These are phyloP conservation scores for Puccinellia tenuiflora DNA, from an alignment of 176 grass and related monocot species.

Conservation along the genomic window DNA sequence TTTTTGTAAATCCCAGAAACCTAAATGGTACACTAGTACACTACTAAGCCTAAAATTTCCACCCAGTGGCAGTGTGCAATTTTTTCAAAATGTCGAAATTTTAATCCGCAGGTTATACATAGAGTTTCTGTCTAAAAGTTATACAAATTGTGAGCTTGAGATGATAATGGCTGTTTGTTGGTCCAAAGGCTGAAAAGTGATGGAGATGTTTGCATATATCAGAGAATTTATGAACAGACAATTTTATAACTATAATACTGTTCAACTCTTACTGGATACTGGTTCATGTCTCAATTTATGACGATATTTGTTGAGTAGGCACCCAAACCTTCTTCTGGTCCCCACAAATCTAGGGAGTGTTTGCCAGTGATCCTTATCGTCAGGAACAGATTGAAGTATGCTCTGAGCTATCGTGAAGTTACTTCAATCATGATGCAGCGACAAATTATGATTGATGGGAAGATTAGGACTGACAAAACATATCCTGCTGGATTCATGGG, in stretches of 20 bases:
- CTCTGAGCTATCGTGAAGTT: background rate
- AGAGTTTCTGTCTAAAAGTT: background rate
- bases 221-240: background rate
- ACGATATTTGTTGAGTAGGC: background rate
- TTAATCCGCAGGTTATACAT: background rate
- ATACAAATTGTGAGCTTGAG: background rate
- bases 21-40: background rate
- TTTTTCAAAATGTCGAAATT: background rate
- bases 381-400: background rate
- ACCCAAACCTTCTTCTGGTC: background rate
- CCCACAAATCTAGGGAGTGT: background rate
- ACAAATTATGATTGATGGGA: background rate
- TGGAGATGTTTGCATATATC: background rate
- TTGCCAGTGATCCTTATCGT: background rate
- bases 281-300: background rate
- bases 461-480: conserved; percentile 2
- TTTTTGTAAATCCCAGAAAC: background rate
- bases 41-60: background rate
- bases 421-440: background rate
- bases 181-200: background rate
- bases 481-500: background rate
- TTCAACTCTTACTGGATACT: background rate
- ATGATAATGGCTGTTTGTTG: background rate
- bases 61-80: background rate
- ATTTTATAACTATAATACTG: background rate